Conservation (phyloP, 2,329 filamentous ascomycete genomes). For the Ophiocordyceps polyrhachis-furcata region DNA sequence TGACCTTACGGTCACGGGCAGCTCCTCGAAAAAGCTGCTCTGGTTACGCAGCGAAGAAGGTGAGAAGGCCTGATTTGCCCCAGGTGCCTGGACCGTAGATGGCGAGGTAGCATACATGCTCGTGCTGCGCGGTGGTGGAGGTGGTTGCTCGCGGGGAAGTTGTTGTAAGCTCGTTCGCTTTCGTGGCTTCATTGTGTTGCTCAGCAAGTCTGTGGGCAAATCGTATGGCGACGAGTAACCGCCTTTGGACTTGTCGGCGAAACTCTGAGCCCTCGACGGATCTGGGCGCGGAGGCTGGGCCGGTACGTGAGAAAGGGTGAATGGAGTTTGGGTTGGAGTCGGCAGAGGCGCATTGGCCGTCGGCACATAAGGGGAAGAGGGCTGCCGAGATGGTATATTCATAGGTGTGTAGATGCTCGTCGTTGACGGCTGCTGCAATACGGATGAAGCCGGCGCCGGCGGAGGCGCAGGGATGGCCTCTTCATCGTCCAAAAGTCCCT, state of each 20-base stretch:
- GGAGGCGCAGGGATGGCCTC: conserved; percentile 15
- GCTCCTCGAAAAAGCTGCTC: conserved; percentile 58
- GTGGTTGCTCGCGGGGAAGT: conserved; percentile 24
- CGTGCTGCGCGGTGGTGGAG: conserved; percentile 38
- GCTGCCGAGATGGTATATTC: conserved; percentile 4
- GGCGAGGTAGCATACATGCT: conserved; percentile 27
- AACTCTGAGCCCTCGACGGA: conserved; percentile 53
- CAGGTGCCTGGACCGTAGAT: conserved; percentile 11
- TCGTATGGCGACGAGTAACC: conserved; percentile 93
- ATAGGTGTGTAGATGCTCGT: conserved; percentile 11
- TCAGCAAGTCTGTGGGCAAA: conserved; percentile 63
- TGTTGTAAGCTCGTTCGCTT: conserved; percentile 44
- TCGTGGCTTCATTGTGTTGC: conserved; percentile 38
- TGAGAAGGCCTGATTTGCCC: conserved; percentile 14
- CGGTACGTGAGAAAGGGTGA: conserved; percentile 15
- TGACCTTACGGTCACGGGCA: conserved; percentile 45
- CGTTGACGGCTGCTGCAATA: conserved; percentile 2
- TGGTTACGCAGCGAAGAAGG: conserved; percentile 19
- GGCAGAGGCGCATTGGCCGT: conserved; percentile 3
- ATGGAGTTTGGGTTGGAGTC: conserved; percentile 8
- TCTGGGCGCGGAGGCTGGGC: conserved; percentile 22
- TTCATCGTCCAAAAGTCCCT: conserved; percentile 48
- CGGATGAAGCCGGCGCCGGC: conserved; percentile 2
- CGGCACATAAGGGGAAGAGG: conserved; percentile 9
- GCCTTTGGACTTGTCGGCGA: conserved; percentile 74